A percentile compares a stretch with the other conserved stretches of the same genome.
These are phyloP conservation scores for Paraglomus occultum DNA, from an alignment of 192 early-diverging fungal species.

Conservation along the genomic window DNA sequence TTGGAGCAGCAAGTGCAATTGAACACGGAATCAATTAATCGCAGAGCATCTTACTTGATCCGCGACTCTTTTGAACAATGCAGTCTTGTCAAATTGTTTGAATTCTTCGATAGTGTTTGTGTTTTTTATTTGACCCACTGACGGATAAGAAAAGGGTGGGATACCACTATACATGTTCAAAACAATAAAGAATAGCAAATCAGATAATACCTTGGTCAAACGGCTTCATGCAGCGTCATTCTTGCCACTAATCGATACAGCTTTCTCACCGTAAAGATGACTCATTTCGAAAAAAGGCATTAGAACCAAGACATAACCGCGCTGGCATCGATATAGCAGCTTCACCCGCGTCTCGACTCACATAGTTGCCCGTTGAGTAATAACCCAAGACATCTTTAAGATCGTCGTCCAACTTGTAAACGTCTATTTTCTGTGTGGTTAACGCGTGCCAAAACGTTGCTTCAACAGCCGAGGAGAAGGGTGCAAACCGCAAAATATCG, in stretches of 20 bases:
- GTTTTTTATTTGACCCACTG: conserved; percentile 69
- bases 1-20: neutral
- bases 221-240: too few relatives aligned
- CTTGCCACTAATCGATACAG: neutral
- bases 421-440: conserved; percentile 79
- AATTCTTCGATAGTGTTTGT: conserved; percentile 97
- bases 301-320: conserved; percentile 58
- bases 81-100: conserved; percentile 72
- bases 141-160: conserved; percentile 45
- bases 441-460: conserved; percentile 91
- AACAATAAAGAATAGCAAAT: neutral
- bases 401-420: conserved; percentile 73
- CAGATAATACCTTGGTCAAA: neutral
- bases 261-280: neutral
- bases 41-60: conserved; percentile 51
- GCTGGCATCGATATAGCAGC: conserved; percentile 51
- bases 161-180: conserved; percentile 16
- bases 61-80: conserved; percentile 56
- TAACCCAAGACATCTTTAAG: conserved; percentile 57
- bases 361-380: conserved; percentile 59
- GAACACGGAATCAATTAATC: neutral
- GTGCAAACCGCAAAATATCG: conserved; percentile 63
- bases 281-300: conserved; percentile 45
- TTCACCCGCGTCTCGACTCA: conserved; percentile 39
- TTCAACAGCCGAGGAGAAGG: conserved; percentile 82